Percentiles rank a stretch among this genome's conserved stretches.
Conservation (phyloP, 106 monocot genomes). For the Posidonia australis region DNA sequence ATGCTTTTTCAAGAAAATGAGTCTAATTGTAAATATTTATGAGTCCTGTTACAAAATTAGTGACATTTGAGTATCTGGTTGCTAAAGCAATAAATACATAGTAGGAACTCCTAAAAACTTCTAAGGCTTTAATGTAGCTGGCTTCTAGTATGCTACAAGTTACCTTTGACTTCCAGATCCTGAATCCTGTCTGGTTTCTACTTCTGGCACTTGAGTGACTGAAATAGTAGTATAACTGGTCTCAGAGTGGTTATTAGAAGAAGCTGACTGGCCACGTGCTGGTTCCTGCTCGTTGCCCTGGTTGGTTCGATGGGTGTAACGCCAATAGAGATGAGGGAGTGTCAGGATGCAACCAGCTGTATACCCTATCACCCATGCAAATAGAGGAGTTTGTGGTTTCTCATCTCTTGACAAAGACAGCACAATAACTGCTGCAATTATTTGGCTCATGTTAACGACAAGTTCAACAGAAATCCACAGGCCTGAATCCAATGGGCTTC, state of each 20-base stretch:
- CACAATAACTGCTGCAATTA: constrained; percentile 53
- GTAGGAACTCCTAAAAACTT: too few species aligned
- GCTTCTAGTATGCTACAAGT: too few species aligned
- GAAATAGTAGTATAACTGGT: constrained; percentile 21
- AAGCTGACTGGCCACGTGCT: constrained; percentile 10
- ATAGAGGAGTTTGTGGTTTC: constrained; percentile 33
- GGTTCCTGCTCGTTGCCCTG: constrained; percentile 27
- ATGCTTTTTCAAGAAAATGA: too few species aligned
- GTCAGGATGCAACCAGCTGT: constrained; percentile 28
- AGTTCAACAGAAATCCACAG: constrained; percentile 74
- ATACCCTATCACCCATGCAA: constrained; percentile 39
- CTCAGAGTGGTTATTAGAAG: too few species aligned
- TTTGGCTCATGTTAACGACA: constrained; percentile 62
- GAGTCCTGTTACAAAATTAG: too few species aligned
- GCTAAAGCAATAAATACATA: too few species aligned
- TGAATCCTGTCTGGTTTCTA: too few species aligned
- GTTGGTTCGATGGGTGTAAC: constrained; percentile 48
- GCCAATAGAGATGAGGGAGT: constrained; percentile 79
- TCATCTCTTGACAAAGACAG: constrained; percentile 58
- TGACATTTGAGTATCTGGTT: too few species aligned
- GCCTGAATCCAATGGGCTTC: constrained; percentile 63
- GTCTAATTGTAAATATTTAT: too few species aligned
- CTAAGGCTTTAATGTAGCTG: too few species aligned
- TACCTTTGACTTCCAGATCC: too few species aligned
- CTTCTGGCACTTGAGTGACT: constrained; percentile 13